Evolutionary conservation across 2,329 filamentous ascomycete genomes (phyloP), one percentile per base, ranked within the genome.

Genomic region (Periconia sp.): DNA sequence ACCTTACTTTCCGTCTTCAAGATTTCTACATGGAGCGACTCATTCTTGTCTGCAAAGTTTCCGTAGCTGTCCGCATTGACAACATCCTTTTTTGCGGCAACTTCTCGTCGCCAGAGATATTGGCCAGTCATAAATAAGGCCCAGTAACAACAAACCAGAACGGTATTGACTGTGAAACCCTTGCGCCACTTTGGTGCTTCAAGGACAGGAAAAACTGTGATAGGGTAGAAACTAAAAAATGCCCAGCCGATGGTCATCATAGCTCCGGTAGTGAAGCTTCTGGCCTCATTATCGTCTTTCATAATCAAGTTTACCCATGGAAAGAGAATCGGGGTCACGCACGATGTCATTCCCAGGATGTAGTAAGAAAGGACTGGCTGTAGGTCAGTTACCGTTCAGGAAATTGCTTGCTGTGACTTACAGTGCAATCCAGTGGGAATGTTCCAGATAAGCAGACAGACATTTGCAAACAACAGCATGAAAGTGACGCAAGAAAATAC

Each of bases 391-490:
- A 5, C 9, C 9, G 7, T 15, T 18, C 2, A 4, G 9, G 8
- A 2, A 17, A 2, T 10, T 15, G 23, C 21, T 16, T 13, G 5
- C 18, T 3, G n/a, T 18, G 3, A 46, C 57, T 56, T 33, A 59
- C 57, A 61, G 26, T 59, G 56, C 2, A 78, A 50, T 1, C 58
- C 66, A 1, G 62, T 71, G 0, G 76, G 75, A 12, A 78, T 75
- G 13, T 69, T 59, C 75, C 75, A 78, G 10, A 77, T 54, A 3
- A 73, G 68, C 68, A 78, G 71, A 51, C 73, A 75, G 10, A 75
- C 55, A 3, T 65, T 65, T 0, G 73, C 72, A 25, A 77, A 75
- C 5, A 74, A 48, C 18, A 68, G 65, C 6, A 67, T 65, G 0
- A 43, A 34, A 0, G 66, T 67, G 3, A 69, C 66, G 4, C 69